These are phyloP conservation scores for Crithidia brevicula DNA, from an alignment of 208 protist genomes.

Conservation along the genomic window DNA sequence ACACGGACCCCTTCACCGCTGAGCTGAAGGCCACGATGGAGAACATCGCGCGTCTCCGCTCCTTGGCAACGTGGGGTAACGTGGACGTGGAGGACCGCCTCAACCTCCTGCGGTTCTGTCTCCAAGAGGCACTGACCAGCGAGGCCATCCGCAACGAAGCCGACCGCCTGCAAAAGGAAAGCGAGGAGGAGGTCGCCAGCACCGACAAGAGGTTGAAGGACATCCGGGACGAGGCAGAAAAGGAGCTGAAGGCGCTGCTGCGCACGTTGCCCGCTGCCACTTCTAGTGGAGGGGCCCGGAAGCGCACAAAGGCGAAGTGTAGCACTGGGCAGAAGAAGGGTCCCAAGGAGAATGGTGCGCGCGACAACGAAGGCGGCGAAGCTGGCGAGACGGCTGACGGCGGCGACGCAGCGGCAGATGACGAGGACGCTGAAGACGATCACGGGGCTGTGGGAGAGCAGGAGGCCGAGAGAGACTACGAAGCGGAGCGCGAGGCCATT, in stretches of 20 bases:
- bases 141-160: slow-evolving; percentile 57
- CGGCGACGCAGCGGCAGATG: slow-evolving; percentile 24
- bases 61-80: slow-evolving; percentile 83
- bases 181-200: slow-evolving; percentile 44
- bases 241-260: slow-evolving; percentile 67
- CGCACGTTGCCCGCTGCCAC: slow-evolving; percentile 38
- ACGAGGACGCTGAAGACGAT: background rate
- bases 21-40: slow-evolving; percentile 74
- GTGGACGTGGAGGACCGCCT: slow-evolving; percentile 74
- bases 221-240: slow-evolving; percentile 78
- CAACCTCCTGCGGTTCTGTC: slow-evolving; percentile 76
- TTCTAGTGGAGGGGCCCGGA: background rate
- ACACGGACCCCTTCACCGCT: slow-evolving; percentile 36
- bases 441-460: background rate
- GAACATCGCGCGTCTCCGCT: slow-evolving; percentile 55
- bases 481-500: slow-evolving; percentile 41
- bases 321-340: background rate
- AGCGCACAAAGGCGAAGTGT: background rate
- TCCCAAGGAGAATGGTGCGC: background rate
- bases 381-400: slow-evolving; percentile 3
- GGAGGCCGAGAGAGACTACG: slow-evolving; percentile 24
- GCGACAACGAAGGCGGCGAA: background rate
- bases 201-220: slow-evolving; percentile 69
- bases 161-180: slow-evolving; percentile 54
- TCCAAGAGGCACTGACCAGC: slow-evolving; percentile 65